A percentile compares a stretch with the other conserved stretches of the same genome.
phyloP scores from a whole-genome alignment of 768 basidiomycete genomes.

The Lentinula sp. region DNA sequence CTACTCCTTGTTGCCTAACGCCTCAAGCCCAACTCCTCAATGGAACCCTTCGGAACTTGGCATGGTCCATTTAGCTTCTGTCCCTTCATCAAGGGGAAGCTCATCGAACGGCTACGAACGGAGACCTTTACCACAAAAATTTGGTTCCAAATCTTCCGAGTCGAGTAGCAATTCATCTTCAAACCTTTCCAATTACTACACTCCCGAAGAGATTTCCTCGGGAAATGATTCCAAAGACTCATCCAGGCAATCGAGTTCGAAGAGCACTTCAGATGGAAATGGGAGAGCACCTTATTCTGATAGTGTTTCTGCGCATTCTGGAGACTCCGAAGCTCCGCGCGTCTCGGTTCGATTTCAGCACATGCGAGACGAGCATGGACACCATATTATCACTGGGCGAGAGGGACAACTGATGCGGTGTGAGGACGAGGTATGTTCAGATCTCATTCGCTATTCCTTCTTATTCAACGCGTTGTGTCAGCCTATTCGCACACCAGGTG shows the following conservation, averaged over 20 bases:
- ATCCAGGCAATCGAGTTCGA: neutral
- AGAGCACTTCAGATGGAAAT: neutral
- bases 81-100: conserved; percentile 11
- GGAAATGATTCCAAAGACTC: neutral
- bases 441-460: neutral
- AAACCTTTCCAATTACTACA: neutral
- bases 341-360: conserved; percentile 65
- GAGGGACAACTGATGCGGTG: conserved; percentile 62
- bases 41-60: conserved; percentile 36
- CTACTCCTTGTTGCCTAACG: conserved; percentile 13
- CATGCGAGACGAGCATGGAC: conserved; percentile 53
- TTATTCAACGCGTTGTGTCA: conserved; percentile 15
- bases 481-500: conserved; percentile 80
- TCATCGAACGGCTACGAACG: neutral
- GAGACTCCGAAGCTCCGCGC: conserved; percentile 21
- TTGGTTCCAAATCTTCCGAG: neutral
- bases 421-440: conserved; percentile 61
- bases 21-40: conserved; percentile 14
- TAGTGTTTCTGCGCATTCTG: neutral
- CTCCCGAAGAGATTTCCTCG: conserved; percentile 1
- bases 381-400: conserved; percentile 64
- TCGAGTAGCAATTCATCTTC: conserved; percentile 3
- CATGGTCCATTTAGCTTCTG: conserved; percentile 34
- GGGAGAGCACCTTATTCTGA: neutral
- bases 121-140: neutral